These are phyloP conservation scores for Pythium sukuiense DNA, from an alignment of 352 stramenopile genomes.

Conservation along the genomic window DNA sequence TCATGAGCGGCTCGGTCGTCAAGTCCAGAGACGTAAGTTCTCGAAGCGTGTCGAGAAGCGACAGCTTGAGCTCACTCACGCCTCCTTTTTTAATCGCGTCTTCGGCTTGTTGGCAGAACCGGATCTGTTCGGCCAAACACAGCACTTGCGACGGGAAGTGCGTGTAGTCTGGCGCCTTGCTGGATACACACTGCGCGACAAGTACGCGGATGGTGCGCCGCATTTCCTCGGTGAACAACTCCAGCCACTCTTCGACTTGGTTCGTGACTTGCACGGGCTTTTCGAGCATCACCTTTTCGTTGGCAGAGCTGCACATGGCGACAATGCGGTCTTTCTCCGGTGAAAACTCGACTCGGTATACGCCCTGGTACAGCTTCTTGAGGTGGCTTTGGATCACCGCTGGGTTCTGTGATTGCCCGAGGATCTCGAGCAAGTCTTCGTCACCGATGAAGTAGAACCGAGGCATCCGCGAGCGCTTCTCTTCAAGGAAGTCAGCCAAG, in stretches of 20 bases:
- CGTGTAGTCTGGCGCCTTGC: slow-evolving; percentile 83
- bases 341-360: slow-evolving; percentile 91
- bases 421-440: slow-evolving; percentile 95
- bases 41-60: slow-evolving; percentile 58
- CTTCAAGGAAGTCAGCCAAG: slow-evolving; percentile 93
- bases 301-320: slow-evolving; percentile 82
- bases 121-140: slow-evolving; percentile 91
- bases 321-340: slow-evolving; percentile 80
- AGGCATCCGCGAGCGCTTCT: slow-evolving; percentile 92
- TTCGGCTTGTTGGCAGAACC: slow-evolving; percentile 90
- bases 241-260: slow-evolving; percentile 93
- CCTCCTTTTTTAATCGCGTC: slow-evolving; percentile 75
- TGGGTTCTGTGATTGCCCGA: slow-evolving; percentile 92
- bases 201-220: slow-evolving; percentile 82
- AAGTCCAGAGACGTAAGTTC: slow-evolving; percentile 86
- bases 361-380: slow-evolving; percentile 96
- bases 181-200: slow-evolving; percentile 75
- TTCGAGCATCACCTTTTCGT: slow-evolving; percentile 84
- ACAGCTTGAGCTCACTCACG: slow-evolving; percentile 64
- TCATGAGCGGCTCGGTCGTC: slow-evolving; percentile 84
- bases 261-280: slow-evolving; percentile 85
- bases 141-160: slow-evolving; percentile 91
- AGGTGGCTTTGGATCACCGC: slow-evolving; percentile 94
- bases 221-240: slow-evolving; percentile 91
- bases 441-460: slow-evolving; percentile 97